These are phyloP conservation scores for Fusarium solani-melongenae DNA, from an alignment of 2,329 filamentous ascomycete species.

Conservation along the genomic window DNA sequence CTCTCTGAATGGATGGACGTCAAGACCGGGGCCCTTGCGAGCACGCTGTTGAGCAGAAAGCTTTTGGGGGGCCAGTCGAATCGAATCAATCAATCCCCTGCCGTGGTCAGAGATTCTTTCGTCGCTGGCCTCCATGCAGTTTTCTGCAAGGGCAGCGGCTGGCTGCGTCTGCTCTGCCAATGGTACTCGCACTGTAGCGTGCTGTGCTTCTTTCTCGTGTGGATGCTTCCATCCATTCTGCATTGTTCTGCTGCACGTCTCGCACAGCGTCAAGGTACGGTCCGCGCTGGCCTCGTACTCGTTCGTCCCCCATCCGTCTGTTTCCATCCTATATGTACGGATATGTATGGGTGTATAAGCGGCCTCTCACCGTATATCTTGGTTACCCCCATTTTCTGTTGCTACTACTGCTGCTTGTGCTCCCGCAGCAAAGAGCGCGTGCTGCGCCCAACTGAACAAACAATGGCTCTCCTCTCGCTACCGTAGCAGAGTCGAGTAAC, in stretches of 20 bases:
- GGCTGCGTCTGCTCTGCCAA: slow-evolving; percentile 42
- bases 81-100: neutral
- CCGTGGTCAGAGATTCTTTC: slow-evolving; percentile 1
- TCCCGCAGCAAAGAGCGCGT: slow-evolving; percentile 4
- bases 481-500: neutral
- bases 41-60: slow-evolving; percentile 6
- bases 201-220: neutral
- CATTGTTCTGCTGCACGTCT: slow-evolving; percentile 31
- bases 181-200: slow-evolving; percentile 32
- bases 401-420: slow-evolving; percentile 30
- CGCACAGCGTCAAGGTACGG: slow-evolving; percentile 16
- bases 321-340: neutral
- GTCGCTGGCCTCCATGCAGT: slow-evolving; percentile 25
- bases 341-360: neutral
- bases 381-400: neutral
- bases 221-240: slow-evolving; percentile 7
- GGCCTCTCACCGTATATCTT: neutral
- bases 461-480: neutral
- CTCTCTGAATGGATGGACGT: neutral
- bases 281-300: slow-evolving; percentile 8
- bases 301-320: neutral
- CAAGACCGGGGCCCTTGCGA: slow-evolving; percentile 20
- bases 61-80: neutral
- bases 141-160: slow-evolving; percentile 43
- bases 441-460: neutral